Evolutionary conservation across 345 rosid genomes (phyloP).

Genomic region (Chamaenerion angustifolium): DNA sequence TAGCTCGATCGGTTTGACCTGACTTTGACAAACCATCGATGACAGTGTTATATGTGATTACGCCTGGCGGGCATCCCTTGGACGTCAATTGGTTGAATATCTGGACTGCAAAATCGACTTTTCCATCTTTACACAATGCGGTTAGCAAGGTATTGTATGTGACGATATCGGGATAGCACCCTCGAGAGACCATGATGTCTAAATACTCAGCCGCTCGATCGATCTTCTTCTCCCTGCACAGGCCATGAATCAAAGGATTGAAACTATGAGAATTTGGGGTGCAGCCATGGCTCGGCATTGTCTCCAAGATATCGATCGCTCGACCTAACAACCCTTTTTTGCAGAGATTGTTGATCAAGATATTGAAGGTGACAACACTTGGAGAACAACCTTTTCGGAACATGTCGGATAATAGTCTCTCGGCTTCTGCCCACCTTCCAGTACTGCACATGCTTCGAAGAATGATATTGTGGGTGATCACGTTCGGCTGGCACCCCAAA

Average conservation of each 20-base stretch:
- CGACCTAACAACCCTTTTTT: slow-evolving; percentile 64
- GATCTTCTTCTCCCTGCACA: slow-evolving; percentile 84
- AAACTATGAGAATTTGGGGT: slow-evolving; percentile 70
- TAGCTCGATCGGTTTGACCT: slow-evolving; percentile 68
- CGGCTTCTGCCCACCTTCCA: slow-evolving; percentile 88
- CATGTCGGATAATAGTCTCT: slow-evolving; percentile 64
- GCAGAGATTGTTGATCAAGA: slow-evolving; percentile 78
- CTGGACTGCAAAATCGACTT: slow-evolving; percentile 79
- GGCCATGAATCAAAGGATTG: slow-evolving; percentile 71
- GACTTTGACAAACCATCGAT: slow-evolving; percentile 57
- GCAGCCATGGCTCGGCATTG: slow-evolving; percentile 75
- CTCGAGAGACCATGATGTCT: slow-evolving; percentile 73
- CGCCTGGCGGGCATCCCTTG: slow-evolving; percentile 73
- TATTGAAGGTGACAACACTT: slow-evolving; percentile 82
- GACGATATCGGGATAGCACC: slow-evolving; percentile 86
- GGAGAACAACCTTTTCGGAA: slow-evolving; percentile 64
- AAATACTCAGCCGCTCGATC: slow-evolving; percentile 68
- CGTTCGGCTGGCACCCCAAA: slow-evolving; percentile 64
- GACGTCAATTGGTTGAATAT: slow-evolving; percentile 60
- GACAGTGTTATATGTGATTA: slow-evolving; percentile 32
- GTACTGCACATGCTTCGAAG: slow-evolving; percentile 74
- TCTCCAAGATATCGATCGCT: slow-evolving; percentile 70
- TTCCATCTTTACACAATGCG: slow-evolving; percentile 77
- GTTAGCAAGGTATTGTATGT: slow-evolving; percentile 78
- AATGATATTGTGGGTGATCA: slow-evolving; percentile 60